A percentile compares a stretch with the other conserved stretches of the same genome.
phyloP scores from a whole-genome alignment of 495 filamentous ascomycete species.

The Penicillium goetzii region DNA sequence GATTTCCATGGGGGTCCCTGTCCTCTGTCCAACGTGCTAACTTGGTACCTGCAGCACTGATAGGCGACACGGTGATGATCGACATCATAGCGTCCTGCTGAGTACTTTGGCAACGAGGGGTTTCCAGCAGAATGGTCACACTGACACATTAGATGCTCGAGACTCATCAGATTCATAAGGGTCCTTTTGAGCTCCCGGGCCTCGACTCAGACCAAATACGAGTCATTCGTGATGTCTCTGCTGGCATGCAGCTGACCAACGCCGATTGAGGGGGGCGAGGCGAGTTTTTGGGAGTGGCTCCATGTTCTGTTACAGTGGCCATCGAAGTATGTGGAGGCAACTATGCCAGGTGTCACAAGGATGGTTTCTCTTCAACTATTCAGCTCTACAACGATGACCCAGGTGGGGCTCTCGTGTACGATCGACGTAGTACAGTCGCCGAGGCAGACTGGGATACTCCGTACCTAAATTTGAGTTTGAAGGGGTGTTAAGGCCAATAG shows the following conservation, averaged over 20 bases:
- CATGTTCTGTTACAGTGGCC: neutral
- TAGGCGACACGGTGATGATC: constrained; percentile 8
- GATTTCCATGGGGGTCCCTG: neutral
- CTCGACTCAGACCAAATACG: constrained; percentile 1
- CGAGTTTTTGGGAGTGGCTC: neutral
- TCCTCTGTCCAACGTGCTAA: neutral
- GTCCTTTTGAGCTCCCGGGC: constrained; percentile 7
- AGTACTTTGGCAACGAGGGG: constrained; percentile 15
- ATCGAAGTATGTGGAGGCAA: constrained; percentile 1
- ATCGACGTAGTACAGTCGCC: neutral
- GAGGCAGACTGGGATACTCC: neutral
- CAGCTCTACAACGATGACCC: neutral
- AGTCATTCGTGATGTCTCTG: neutral
- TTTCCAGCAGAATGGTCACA: neutral
- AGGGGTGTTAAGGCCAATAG: constrained; percentile 10
- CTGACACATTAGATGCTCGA: neutral
- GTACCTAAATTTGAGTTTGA: constrained; percentile 17
- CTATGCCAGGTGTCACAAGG: constrained; percentile 7
- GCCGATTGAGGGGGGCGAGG: neutral
- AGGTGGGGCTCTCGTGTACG: neutral
- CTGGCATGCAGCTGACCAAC: neutral
- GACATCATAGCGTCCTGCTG: constrained; percentile 10
- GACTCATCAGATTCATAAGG: constrained; percentile 2
- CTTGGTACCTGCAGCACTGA: constrained; percentile 17
- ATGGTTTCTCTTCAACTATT: neutral